A percentile compares a stretch with the other conserved stretches of the same genome.
Evolutionary conservation across 106 monocot species (phyloP).

Genomic region (Acorus calamus): DNA sequence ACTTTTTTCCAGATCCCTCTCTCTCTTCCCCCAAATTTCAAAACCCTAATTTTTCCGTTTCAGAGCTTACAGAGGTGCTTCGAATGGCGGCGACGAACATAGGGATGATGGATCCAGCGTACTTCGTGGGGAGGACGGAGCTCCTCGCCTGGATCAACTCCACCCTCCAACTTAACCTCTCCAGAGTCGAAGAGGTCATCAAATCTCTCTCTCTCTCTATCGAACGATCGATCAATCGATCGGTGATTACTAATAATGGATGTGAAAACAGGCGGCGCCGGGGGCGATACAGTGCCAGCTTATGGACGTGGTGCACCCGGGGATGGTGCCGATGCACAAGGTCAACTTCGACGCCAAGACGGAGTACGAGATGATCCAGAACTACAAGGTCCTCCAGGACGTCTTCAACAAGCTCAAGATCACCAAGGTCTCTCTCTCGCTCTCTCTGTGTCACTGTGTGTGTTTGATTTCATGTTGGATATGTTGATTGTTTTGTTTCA

Average conservation of each 20-base stretch:
- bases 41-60: not conserved
- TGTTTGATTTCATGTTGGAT: not conserved
- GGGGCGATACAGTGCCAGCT: constrained; percentile 96
- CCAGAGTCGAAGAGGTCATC: constrained; percentile 90
- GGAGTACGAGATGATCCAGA: constrained; percentile 99
- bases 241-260: not conserved
- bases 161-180: constrained; percentile 88
- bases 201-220: not conserved
- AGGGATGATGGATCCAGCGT: constrained; percentile 94
- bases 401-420: constrained; percentile 99
- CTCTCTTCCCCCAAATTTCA: no score
- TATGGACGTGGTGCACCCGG: constrained; percentile 89
- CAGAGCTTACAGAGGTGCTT: not conserved
- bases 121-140: constrained; percentile 89
- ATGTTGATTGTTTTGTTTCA: not conserved
- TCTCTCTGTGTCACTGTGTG: not conserved
- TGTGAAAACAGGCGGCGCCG: constrained; percentile 51
- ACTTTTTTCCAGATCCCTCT: no score
- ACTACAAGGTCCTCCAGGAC: constrained; percentile 98
- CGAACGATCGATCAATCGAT: no score
- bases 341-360: constrained; percentile 98
- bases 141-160: constrained; percentile 96
- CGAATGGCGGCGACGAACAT: constrained; percentile 61
- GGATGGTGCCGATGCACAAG: constrained; percentile 98
- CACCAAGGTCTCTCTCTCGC: constrained; percentile 45